Evolutionary conservation across 2,329 filamentous ascomycete species (phyloP).

Genomic region (Penicillium verrucosum): DNA sequence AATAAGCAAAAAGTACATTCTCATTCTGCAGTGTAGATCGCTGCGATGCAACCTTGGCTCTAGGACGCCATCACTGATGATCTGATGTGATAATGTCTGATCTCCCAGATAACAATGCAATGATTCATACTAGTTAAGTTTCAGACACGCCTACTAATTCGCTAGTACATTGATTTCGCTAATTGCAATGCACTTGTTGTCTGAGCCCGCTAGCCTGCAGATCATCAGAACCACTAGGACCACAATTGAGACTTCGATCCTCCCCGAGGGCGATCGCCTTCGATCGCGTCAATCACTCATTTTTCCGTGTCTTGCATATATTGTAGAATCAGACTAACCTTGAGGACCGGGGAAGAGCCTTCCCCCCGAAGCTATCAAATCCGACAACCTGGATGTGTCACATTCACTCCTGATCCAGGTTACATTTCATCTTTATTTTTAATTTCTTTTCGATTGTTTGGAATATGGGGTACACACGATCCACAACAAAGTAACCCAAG

Average conservation of each 20-base stretch:
- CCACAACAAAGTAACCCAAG: slow-evolving; percentile 7
- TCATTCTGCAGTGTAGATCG: slow-evolving; percentile 12
- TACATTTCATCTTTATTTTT: neutral
- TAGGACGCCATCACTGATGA: slow-evolving; percentile 1
- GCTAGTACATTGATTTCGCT: neutral
- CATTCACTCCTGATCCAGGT: slow-evolving; percentile 15
- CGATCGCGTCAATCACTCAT: slow-evolving; percentile 13
- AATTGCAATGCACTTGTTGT: neutral
- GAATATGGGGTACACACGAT: slow-evolving; percentile 7
- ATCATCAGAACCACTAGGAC: slow-evolving; percentile 4
- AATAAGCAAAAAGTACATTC: neutral
- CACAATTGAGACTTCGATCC: slow-evolving; percentile 3
- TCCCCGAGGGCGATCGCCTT: neutral
- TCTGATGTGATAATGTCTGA: neutral
- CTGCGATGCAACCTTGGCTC: neutral
- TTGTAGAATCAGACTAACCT: slow-evolving; percentile 13
- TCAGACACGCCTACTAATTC: neutral
- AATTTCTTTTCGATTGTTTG: neutral
- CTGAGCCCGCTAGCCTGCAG: slow-evolving; percentile 6
- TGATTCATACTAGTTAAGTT: slow-evolving; percentile 1
- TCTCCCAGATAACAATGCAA: slow-evolving; percentile 1
- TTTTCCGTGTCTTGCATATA: slow-evolving; percentile 17
- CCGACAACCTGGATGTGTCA: slow-evolving; percentile 20
- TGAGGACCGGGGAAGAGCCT: slow-evolving; percentile 16
- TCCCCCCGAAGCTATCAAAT: slow-evolving; percentile 22